Evolutionary conservation across 305 asterid species (phyloP).

Genomic region (Nicotiana rustica): DNA sequence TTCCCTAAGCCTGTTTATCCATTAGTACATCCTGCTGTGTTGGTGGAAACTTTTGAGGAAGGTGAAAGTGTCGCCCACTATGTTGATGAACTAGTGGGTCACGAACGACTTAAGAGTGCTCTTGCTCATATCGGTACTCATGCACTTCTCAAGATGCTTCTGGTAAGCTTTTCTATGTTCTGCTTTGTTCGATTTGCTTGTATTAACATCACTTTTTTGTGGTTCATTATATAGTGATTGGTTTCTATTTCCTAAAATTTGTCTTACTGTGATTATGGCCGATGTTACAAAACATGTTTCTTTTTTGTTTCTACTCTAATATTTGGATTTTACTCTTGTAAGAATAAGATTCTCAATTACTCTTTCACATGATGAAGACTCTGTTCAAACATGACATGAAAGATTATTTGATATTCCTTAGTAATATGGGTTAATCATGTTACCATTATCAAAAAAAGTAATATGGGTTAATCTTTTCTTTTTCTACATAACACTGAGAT

Average conservation of each 20-base stretch:
- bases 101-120: conserved; percentile 77
- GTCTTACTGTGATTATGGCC: not conserved
- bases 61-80: conserved; percentile 90
- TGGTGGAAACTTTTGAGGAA: conserved; percentile 95
- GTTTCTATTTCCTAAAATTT: conserved; percentile 18
- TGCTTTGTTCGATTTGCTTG: not conserved
- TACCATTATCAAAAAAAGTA: no score
- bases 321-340: not conserved
- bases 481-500: not conserved
- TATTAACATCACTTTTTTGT: not conserved
- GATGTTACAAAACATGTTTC: not conserved
- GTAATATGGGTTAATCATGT: not conserved
- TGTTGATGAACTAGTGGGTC: conserved; percentile 78
- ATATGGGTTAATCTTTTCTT: not conserved
- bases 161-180: conserved; percentile 57
- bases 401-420: not conserved
- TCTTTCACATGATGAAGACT: not conserved
- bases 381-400: not conserved
- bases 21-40: conserved; percentile 91
- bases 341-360: not conserved
- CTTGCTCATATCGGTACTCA: conserved; percentile 97
- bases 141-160: conserved; percentile 95
- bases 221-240: not conserved
- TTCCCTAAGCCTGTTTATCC: conserved; percentile 98
- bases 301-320: not conserved